Base-by-base conservation (phyloP, 1,284 basidiomycete genomes). In the Inonotus obliquus region DNA sequence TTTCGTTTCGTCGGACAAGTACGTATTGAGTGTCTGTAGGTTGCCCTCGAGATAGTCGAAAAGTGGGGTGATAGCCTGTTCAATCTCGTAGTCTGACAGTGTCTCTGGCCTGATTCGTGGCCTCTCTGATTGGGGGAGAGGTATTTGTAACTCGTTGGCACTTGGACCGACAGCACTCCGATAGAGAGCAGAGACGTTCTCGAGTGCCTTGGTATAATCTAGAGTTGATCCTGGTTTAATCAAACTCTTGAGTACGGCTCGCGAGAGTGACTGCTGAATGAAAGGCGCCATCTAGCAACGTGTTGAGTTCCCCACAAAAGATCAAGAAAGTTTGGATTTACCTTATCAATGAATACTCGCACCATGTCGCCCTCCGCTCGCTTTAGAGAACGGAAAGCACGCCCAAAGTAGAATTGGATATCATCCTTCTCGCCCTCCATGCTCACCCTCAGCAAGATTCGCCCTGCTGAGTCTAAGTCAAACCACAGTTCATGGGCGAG, bases 401-500 rank as follows among this genome's bases (percentile, higher is more conserved):
- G 83, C 11, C 97, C 97, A 71, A 99, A 99, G 77, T 94, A 95
- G 79, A 98, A 99, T 67, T 94, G 91, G 21, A 96, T 93, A 71
- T 99, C 97, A 70, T 98, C 96, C 74, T 96, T 93, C 79, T 98
- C 96, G 52, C 95, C 95, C 71, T 99, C 97, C 95, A 99, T 98
- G 72, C 94, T 96, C 58, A 99, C 84, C 6, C 97, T 84, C 25
- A 98, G 77, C 51, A 97, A 76, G 38, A 98, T 82, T 37, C 94
- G 85, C 1, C 96, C 95, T 62, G 87, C 84, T 4, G 90, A 87
- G 69, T 96, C 94, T n/a, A 99, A 77, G 62, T 94, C 89, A 74
- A 96, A 83, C 88, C 96, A 95, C 7, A 96, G 74, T 68, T 99
- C 97, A 69, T 96, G 94, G 10, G 93, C 82, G 59, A 97, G 77